phyloP scores from a whole-genome alignment of 2,329 filamentous ascomycete species.

The Cytospora piceicola region DNA sequence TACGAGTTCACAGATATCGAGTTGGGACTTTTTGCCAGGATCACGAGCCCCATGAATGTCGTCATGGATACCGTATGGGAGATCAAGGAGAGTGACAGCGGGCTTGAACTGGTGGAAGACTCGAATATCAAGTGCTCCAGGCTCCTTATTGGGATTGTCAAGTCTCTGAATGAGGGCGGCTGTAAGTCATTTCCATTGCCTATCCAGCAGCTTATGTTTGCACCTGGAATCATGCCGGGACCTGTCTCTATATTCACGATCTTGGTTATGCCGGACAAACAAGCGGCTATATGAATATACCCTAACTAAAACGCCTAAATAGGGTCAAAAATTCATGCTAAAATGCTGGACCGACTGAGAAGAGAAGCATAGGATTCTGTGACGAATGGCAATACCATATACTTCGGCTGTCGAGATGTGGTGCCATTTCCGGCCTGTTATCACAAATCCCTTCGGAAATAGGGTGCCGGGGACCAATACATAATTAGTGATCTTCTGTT shows the following conservation, averaged over 20 bases:
- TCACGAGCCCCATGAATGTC: slow-evolving; percentile 54
- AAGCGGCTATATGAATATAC: background rate
- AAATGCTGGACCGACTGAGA: slow-evolving; percentile 48
- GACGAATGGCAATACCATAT: background rate
- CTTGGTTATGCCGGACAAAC: background rate
- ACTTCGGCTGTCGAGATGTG: too few relatives aligned
- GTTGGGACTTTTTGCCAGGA: slow-evolving; percentile 56
- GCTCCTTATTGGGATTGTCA: slow-evolving; percentile 53
- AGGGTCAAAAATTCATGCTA: slow-evolving; percentile 49
- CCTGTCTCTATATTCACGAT: background rate
- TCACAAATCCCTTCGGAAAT: too few relatives aligned
- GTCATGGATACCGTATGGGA: slow-evolving; percentile 60
- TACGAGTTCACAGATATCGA: slow-evolving; percentile 57
- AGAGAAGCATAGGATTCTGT: slow-evolving; percentile 32
- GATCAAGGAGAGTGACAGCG: slow-evolving; percentile 39
- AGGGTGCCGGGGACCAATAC: too few relatives aligned
- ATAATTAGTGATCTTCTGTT: too few relatives aligned
- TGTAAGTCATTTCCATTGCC: slow-evolving; percentile 41
- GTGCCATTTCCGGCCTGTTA: too few relatives aligned
- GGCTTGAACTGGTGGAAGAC: slow-evolving; percentile 53
- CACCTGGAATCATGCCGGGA: background rate
- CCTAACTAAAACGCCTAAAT: background rate
- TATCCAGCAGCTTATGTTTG: background rate
- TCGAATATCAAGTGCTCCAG: slow-evolving; percentile 55
- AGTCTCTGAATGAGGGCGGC: slow-evolving; percentile 53